Percentiles rank a stretch among this genome's conserved stretches.
Conservation (phyloP, 495 filamentous ascomycete genomes). For the Astrothelium subdiscretum region DNA sequence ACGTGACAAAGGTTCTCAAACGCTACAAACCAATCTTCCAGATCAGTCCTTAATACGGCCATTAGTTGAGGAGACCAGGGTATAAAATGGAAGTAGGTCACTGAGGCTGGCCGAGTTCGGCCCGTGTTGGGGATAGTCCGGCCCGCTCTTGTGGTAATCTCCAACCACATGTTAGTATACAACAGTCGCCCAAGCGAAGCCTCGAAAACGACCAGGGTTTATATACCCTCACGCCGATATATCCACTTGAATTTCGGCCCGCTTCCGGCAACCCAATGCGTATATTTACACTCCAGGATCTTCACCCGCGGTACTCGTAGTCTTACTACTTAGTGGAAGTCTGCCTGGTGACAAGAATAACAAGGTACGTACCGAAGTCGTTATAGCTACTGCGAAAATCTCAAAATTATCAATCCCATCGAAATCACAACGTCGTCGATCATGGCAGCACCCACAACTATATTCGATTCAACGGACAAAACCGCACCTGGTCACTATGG, state of each 20-base stretch:
- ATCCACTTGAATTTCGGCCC: too few relatives aligned
- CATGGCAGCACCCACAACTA: conserved; percentile 8
- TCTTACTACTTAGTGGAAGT: background rate
- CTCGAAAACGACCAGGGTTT: too few relatives aligned
- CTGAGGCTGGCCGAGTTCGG: background rate
- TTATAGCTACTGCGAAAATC: background rate
- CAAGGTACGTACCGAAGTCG: background rate
- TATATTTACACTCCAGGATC: too few relatives aligned
- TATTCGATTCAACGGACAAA: conserved; percentile 10
- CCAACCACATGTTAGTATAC: background rate
- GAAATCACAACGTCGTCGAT: background rate
- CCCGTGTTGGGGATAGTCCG: background rate
- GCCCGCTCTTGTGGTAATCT: background rate
- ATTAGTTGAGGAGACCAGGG: too few relatives aligned
- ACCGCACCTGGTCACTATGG: conserved; percentile 21
- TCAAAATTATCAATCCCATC: background rate
- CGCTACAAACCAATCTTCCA: too few relatives aligned
- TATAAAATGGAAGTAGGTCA: background rate
- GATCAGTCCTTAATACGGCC: too few relatives aligned
- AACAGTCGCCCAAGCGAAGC: too few relatives aligned
- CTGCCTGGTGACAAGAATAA: background rate
- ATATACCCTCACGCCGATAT: too few relatives aligned
- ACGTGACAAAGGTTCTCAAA: too few relatives aligned
- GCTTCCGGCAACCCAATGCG: too few relatives aligned
- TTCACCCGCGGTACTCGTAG: too few relatives aligned